Base-by-base conservation (phyloP, 495 filamentous ascomycete species). In the Aspergillus kassunensis region DNA sequence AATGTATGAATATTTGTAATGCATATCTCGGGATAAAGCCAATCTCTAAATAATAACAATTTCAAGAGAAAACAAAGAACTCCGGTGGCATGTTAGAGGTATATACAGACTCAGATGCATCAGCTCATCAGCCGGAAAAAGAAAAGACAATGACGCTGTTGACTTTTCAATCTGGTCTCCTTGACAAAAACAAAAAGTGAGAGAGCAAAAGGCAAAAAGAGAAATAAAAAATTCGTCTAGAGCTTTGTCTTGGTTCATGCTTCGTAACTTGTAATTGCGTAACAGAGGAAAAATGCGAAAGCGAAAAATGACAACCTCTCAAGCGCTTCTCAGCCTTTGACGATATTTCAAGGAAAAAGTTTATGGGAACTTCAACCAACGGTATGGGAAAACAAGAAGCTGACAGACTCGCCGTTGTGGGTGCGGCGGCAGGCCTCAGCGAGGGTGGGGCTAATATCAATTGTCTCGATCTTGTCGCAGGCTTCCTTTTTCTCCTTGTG, bases 391-490 rank as follows among this genome's bases (percentile, higher is more conserved):
- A 97, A 97, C 60, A 97, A 72, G 74, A 95, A 97, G 48, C 86
- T 90, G 20, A 96, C 90, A 51, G 87, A 91, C 75, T 90, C 87
- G 53, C 92, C 93, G 63, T 98, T 98, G 71, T 98, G 93, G 18
- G 95, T 98, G 60, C 93, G 84, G 53, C 93, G 78, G 60, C 72
- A 73, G 44, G 75, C 75, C 69, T 86, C 83, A 55, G 82, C 79
- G 56, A 88, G 77, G 19, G 93, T 97, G 33, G 91, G 89, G 67
- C 86, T 88, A 57, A 98, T 88, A 71, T 98, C 92, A 62, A 98
- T 96, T 23, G 90, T 91, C 59, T 88, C 79, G 34, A 98, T 76
- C 69, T 85, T 87, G 54, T 80, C 76, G 64, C 93, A 97, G 24
- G 61, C 56, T 65, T 83, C 81, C 63, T 87, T 84, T 66, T 73